Evolutionary conservation across 225 moss, liverwort and hornwort genomes (phyloP).

Genomic region (Asterella californica): DNA sequence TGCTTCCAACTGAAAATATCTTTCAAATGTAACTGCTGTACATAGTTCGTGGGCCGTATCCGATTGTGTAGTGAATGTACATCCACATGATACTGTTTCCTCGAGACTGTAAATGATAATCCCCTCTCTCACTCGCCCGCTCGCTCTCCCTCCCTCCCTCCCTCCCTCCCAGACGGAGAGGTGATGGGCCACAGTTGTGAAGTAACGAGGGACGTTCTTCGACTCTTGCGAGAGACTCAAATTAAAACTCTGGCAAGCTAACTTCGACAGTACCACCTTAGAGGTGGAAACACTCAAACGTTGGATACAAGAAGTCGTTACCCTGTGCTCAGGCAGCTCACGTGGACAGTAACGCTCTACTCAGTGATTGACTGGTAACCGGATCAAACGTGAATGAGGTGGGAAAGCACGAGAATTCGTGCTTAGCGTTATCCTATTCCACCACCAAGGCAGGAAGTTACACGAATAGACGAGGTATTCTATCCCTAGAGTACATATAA

Average conservation of each 20-base stretch:
- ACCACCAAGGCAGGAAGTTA: constrained; percentile 4
- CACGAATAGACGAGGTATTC: constrained; percentile 14
- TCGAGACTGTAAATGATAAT: too few relatives aligned
- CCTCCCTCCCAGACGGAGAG: not conserved
- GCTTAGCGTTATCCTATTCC: not conserved
- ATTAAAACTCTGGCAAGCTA: not conserved
- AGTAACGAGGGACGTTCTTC: not conserved
- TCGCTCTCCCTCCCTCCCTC: not conserved
- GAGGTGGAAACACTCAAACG: not conserved
- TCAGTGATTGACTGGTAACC: not conserved
- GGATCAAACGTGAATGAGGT: not conserved
- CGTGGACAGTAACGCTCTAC: not conserved
- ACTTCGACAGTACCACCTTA: not conserved
- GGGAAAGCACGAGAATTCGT: constrained; percentile 3
- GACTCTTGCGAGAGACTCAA: not conserved
- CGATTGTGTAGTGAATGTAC: not conserved
- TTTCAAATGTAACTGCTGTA: not conserved
- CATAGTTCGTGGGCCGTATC: not conserved
- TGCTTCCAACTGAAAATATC: not conserved
- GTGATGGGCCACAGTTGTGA: not conserved
- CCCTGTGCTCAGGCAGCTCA: not conserved
- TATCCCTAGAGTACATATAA: constrained; percentile 11
- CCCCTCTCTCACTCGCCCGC: not conserved
- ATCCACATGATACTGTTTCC: too few relatives aligned
- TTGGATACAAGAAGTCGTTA: not conserved